Evolutionary conservation across 2,329 filamentous ascomycete species (phyloP).

Genomic region (Botryotinia narcissicola): DNA sequence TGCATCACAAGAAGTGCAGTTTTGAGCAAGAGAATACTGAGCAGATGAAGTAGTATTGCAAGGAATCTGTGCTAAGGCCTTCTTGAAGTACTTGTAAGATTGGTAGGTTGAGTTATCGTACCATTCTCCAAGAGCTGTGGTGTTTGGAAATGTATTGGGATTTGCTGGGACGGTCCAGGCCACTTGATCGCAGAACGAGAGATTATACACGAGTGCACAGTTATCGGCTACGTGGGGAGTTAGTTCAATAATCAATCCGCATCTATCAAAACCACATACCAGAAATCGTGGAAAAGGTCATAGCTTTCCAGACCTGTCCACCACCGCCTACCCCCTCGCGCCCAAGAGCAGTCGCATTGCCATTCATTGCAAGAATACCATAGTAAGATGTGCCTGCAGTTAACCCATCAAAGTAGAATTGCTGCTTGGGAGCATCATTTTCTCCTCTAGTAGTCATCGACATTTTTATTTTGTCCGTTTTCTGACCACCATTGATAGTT

Average conservation of each 20-base stretch:
- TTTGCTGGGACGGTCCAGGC: conserved; percentile 92
- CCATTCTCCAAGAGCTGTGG: conserved; percentile 59
- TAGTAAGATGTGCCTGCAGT: conserved; percentile 69
- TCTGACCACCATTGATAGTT: conserved; percentile 48
- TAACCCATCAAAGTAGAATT: conserved; percentile 79
- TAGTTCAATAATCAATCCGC: conserved; percentile 19
- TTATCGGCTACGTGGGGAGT: conserved; percentile 58
- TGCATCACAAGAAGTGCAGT: conserved; percentile 69
- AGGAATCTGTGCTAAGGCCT: conserved; percentile 77
- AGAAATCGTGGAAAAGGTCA: conserved; percentile 74
- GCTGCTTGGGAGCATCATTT: conserved; percentile 72
- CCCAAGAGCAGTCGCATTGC: conserved; percentile 53
- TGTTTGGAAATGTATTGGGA: conserved; percentile 57
- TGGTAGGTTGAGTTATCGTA: conserved; percentile 74
- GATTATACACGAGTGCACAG: conserved; percentile 80
- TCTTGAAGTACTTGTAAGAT: conserved; percentile 76
- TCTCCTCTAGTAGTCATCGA: conserved; percentile 68
- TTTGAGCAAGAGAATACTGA: conserved; percentile 76
- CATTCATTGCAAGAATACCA: conserved; percentile 66
- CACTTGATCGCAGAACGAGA: conserved; percentile 84
- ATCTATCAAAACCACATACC: conserved; percentile 49
- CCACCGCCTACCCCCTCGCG: conserved; percentile 64
- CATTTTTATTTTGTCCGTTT: conserved; percentile 49
- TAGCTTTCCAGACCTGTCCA: conserved; percentile 68
- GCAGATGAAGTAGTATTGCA: conserved; percentile 75